Conservation (phyloP, 805 yeast genomes). For the Wickerhamomyces chambardii region DNA sequence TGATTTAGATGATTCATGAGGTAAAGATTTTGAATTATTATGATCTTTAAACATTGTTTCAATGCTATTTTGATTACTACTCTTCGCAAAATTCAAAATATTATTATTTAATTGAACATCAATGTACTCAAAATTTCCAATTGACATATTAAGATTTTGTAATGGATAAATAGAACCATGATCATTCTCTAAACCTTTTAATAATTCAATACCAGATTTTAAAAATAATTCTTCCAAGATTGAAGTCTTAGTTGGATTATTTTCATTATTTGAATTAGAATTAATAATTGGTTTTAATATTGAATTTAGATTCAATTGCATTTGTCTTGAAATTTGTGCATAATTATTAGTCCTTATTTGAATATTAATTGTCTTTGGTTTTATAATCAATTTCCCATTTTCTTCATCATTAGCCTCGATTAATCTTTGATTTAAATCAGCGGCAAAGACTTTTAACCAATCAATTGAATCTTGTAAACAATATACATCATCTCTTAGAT, state of each 20-base stretch:
- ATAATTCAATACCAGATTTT: constrained; percentile 26
- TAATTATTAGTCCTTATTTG: constrained; percentile 16
- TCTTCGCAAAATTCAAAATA: constrained; percentile 13
- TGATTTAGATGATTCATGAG: no score
- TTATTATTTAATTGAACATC: constrained; percentile 13
- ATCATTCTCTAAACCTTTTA: constrained; percentile 28
- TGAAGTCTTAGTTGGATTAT: background rate
- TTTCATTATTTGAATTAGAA: no score
- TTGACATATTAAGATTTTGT: constrained; percentile 36
- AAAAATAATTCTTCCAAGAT: constrained; percentile 17
- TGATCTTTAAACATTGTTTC: constrained; percentile 3
- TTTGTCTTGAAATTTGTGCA: constrained; percentile 7
- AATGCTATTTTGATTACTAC: constrained; percentile 5
- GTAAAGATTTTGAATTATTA: background rate
- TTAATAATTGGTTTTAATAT: no score
- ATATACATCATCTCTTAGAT: constrained; percentile 34
- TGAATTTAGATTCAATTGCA: constrained; percentile 12
- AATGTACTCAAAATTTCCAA: constrained; percentile 44
- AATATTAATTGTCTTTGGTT: constrained; percentile 40
- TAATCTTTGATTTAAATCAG: constrained; percentile 66
- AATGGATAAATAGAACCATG: constrained; percentile 34
- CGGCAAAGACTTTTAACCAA: constrained; percentile 81
- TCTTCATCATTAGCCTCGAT: constrained; percentile 70
- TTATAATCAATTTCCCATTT: constrained; percentile 17
- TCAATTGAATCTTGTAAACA: constrained; percentile 19